Evolutionary conservation across 352 stramenopile species (phyloP).

Genomic region (Globisporangium orthogonon): DNA sequence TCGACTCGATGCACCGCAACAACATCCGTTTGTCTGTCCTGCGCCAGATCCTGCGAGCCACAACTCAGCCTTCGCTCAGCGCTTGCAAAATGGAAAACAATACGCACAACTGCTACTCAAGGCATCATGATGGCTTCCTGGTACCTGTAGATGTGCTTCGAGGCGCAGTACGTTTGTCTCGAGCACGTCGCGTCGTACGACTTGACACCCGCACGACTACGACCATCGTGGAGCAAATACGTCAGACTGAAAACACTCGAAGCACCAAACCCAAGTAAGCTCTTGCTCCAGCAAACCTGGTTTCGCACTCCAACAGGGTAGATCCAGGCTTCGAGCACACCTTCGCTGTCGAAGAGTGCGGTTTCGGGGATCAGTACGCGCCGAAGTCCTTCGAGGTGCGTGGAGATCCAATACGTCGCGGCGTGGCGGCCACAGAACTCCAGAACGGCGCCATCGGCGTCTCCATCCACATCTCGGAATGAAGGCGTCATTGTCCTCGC

Average conservation of each 20-base stretch:
- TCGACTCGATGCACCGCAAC: conserved; percentile 17
- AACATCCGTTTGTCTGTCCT: conserved; percentile 1
- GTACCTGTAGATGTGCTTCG: conserved; percentile 30
- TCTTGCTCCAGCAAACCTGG: conserved; percentile 1
- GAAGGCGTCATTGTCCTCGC: too few relatives aligned
- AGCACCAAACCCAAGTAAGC: too few relatives aligned
- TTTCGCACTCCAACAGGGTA: conserved; percentile 8
- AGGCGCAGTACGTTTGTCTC: conserved; percentile 32
- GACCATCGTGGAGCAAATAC: not conserved
- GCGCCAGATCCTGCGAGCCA: conserved; percentile 13
- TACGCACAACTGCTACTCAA: too few relatives aligned
- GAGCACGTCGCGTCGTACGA: conserved; percentile 14
- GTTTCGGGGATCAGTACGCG: conserved; percentile 27
- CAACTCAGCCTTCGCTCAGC: not conserved
- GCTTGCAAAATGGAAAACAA: not conserved
- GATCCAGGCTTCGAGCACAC: conserved; percentile 31
- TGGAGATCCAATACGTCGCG: conserved; percentile 32
- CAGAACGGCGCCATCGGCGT: not conserved
- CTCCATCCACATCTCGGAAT: not conserved
- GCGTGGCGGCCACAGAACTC: conserved; percentile 6
- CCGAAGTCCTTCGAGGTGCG: conserved; percentile 15
- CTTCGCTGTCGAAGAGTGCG: conserved; percentile 33
- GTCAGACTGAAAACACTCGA: too few relatives aligned
- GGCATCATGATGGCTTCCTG: too few relatives aligned
- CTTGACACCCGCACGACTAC: not conserved